Base-by-base conservation (phyloP, 140 eudicot species). In the Flaveria floridana region DNA sequence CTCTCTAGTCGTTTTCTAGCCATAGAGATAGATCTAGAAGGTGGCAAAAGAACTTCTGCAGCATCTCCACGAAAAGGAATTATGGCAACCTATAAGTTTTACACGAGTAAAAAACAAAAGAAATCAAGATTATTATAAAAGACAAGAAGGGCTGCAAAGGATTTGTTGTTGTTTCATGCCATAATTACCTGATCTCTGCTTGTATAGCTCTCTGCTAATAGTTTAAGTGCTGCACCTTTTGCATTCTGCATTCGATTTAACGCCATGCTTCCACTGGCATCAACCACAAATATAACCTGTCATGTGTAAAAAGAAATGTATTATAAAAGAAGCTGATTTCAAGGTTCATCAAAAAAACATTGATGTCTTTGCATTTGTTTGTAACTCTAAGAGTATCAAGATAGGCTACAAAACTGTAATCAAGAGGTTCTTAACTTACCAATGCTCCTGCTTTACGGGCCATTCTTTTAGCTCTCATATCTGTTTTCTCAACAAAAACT, bases 181-280 rank as follows among this genome's bases (percentile, higher is more conserved):
- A 50, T 65, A n/a, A 41, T 64, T 77, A 94, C 97, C 99, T 94
- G 99, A 85, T 94, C 99, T 90, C 99, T 94, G 82, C 97, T 94
- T 63, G 97, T 94, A 74, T 94, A 94, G 83, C 99, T 94, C 83
- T 94, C 99, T 26, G 99, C 97, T 59, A 94, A 91, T 73, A 94
- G 73, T 87, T 94, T 90, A 61, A 94, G 96, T 41, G 99, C 97
- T 39, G 99, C 97, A 65, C 99, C 99, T 82, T 94, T 94, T 19
- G 99, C 99, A 84, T 94, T 94, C 79, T 94, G 99, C 99, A 94
- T 94, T 65, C 99, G 85, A 79, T 94, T 94, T 56, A 94, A 83
- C 57, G 99, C 97, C 99, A 94, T 94, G 78, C 99, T 94, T 80
- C 99, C 99, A 85, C 99, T 94, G 47, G 99, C 99, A 84, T 94